Base-by-base conservation (phyloP, 2,329 filamentous ascomycete species). In the Colletotrichum sp. region DNA sequence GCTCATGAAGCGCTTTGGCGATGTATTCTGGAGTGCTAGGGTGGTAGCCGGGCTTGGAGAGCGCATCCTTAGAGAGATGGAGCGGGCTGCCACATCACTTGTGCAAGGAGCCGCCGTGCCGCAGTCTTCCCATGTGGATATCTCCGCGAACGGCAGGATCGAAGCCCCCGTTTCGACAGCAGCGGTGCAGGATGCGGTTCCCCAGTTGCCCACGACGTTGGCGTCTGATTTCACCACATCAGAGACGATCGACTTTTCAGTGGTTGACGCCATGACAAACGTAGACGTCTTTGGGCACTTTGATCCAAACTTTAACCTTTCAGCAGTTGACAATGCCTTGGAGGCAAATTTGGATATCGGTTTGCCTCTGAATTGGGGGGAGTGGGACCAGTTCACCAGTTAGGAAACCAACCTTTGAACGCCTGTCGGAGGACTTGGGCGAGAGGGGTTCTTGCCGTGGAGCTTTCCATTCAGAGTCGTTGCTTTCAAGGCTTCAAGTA, bases 11-110 rank as follows among this genome's bases (percentile, higher is more conserved):
- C 84, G 86, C 16, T 87, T 92, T 71, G 88, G 89, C n/a, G 86
- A 89, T 55, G 87, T 89, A n/a, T 93, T 91, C 80, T 91, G 89
- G 85, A 90, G 89, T 79, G 88, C 90, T 3, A 86, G 86, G 19
- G 88, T 91, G 4, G 90, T 91, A 30, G 89, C 89, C 0, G 86
- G 87, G 0, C 85, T 92, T 22, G 90, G 90, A 3, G 89, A 91
- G 75, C 84, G 89, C 11, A 90, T 92, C 0, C 80, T 91, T 52
- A 85, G 85, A 64, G 90, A 92, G 79, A 90, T 92, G 88, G 89
- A 90, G 78, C 87, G 89, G 61, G 88, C 89, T 1, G 88, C 88
- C 1, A 88, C 84, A 5, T 87, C 85, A 0, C 80, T 90, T n/a
- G 77, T 71, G 6, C 69, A 73, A n/a, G 77, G 71, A 16, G 72